Evolutionary conservation across 495 filamentous ascomycete genomes (phyloP).

Genomic region (Penicillium steckii): DNA sequence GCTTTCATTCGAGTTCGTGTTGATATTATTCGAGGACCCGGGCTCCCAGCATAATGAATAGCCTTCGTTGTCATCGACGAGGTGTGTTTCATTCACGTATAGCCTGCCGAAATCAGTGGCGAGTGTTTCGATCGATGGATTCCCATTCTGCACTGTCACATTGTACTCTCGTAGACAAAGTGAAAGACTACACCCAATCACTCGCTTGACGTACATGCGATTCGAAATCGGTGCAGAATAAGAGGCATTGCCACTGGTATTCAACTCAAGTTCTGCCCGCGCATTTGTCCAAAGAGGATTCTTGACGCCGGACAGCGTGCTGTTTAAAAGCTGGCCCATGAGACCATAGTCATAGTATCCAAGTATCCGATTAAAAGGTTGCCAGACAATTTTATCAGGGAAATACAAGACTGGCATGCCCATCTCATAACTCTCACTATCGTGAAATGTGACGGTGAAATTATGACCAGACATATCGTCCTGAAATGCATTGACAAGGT

Average conservation of each 20-base stretch:
- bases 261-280: neutral
- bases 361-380: neutral
- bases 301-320: neutral
- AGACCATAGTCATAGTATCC: neutral
- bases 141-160: neutral
- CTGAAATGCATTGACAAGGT: no score
- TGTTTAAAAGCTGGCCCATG: neutral
- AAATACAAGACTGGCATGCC: no score
- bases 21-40: no score
- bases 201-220: neutral
- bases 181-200: neutral
- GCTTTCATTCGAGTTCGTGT: neutral
- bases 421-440: no score
- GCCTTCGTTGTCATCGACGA: neutral
- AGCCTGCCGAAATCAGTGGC: neutral
- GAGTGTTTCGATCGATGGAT: neutral
- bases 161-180: neutral
- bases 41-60: neutral
- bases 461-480: no score
- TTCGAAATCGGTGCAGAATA: no score
- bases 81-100: no score
- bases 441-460: no score
- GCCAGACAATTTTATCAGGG: neutral
- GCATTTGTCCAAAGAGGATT: neutral
- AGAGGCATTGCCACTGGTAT: no score